A percentile compares a stretch with the other conserved stretches of the same genome.
These are phyloP conservation scores for Geopyxis carbonaria DNA, from an alignment of 495 filamentous ascomycete genomes.

Conservation along the genomic window DNA sequence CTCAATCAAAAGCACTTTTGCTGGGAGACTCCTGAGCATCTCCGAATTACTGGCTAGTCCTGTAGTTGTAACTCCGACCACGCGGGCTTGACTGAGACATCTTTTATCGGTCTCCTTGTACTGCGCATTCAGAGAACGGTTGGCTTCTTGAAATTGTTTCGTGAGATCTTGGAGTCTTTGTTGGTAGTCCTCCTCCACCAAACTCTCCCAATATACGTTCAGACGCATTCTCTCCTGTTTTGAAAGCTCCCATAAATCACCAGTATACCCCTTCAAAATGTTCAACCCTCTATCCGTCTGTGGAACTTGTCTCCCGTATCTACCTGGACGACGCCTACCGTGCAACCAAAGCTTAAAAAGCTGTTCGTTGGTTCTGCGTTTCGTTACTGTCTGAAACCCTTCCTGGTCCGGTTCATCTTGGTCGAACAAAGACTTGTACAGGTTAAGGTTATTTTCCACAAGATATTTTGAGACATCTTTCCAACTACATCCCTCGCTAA, in stretches of 20 bases:
- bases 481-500: too few species aligned
- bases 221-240: background rate
- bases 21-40: conserved; percentile 39
- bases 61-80: conserved; percentile 64
- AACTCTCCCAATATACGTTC: background rate
- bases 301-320: too few species aligned
- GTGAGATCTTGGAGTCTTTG: background rate
- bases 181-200: background rate
- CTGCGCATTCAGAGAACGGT: conserved; percentile 10
- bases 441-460: too few species aligned
- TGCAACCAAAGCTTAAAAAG: too few species aligned
- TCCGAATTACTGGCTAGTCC: conserved; percentile 51
- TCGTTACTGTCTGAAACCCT: too few species aligned
- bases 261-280: too few species aligned
- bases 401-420: too few species aligned
- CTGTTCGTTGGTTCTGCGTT: too few species aligned
- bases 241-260: background rate
- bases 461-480: too few species aligned
- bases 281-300: too few species aligned
- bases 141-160: background rate
- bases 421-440: too few species aligned
- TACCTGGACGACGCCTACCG: too few species aligned
- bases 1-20: conserved; percentile 58
- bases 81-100: conserved; percentile 35
- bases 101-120: conserved; percentile 36